Conservation (phyloP, 2,329 filamentous ascomycete species). For the Triangularia setosa region DNA sequence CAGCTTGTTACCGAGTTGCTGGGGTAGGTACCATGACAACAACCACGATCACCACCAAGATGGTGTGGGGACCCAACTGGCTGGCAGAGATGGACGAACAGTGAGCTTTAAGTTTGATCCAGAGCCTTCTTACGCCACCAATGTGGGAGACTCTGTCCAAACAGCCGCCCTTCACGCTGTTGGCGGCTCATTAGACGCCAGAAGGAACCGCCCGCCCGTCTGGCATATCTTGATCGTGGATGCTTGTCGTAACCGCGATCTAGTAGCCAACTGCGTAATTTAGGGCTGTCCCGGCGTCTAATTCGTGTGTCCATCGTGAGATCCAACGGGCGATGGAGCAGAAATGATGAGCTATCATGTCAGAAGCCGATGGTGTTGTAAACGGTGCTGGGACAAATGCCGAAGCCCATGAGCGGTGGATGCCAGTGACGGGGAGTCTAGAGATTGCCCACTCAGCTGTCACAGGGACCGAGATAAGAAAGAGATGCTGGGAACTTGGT, state of each 20-base stretch:
- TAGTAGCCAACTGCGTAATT: constrained; percentile 1
- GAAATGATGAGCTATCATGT: neutral
- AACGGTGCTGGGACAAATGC: neutral
- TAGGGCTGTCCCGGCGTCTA: constrained; percentile 4
- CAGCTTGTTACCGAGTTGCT: neutral
- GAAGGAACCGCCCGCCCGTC: constrained; percentile 3
- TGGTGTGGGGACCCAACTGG: neutral
- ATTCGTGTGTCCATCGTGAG: neutral
- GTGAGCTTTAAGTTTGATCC: neutral
- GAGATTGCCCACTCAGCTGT: neutral
- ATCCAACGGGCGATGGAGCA: too few species aligned
- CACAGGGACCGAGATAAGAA: neutral
- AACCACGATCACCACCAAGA: neutral
- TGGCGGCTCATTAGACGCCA: constrained; percentile 18
- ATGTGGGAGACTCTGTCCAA: constrained; percentile 11
- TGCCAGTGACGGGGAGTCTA: neutral
- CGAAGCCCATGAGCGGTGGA: neutral
- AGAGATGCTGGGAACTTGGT: neutral
- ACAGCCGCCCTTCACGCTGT: constrained; percentile 19
- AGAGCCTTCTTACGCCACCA: constrained; percentile 9
- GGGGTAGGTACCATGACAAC: neutral
- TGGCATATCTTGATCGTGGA: constrained; percentile 18
- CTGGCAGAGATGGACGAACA: neutral
- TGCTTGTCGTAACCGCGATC: constrained; percentile 4
- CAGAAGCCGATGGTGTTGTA: neutral